phyloP scores from a whole-genome alignment of 2,329 filamentous ascomycete species.

The Colletotrichum orbiculare region DNA sequence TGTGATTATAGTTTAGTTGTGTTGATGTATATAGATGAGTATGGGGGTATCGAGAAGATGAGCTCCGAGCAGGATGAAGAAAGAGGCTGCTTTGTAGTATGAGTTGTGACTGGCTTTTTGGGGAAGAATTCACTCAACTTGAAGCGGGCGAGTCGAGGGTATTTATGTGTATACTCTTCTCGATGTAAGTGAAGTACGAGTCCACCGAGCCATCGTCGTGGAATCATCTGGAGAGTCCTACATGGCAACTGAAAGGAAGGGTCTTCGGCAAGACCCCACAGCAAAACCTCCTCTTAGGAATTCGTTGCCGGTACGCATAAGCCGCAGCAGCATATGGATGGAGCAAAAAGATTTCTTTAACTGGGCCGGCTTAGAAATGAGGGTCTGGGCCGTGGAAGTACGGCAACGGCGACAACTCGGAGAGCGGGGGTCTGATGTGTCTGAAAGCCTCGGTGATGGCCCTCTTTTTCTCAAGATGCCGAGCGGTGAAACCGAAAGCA shows the following conservation, averaged over 20 bases:
- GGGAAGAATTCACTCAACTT: neutral
- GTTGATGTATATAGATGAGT: neutral
- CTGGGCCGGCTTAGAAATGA: constrained; percentile 22
- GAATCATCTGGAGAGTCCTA: constrained; percentile 36
- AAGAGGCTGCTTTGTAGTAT: neutral
- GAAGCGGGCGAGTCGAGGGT: constrained; percentile 20
- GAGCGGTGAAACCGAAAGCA: constrained; percentile 28
- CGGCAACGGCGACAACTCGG: constrained; percentile 32
- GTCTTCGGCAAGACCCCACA: constrained; percentile 16
- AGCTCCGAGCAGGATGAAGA: neutral
- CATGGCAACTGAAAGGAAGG: neutral
- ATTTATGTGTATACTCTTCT: constrained; percentile 19
- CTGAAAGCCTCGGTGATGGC: constrained; percentile 7
- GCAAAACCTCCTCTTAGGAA: constrained; percentile 20
- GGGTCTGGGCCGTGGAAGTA: constrained; percentile 5
- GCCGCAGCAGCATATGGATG: neutral
- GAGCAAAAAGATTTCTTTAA: constrained; percentile 21
- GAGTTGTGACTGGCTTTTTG: constrained; percentile 7
- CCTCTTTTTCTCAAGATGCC: constrained; percentile 1
- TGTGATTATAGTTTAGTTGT: constrained; percentile 1
- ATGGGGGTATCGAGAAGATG: neutral
- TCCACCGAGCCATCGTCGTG: constrained; percentile 11
- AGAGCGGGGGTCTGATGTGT: constrained; percentile 19
- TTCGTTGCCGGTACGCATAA: neutral
- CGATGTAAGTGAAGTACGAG: constrained; percentile 23